Evolutionary conservation across 805 yeast genomes (phyloP).

Genomic region (Clavispora vitiphila): DNA sequence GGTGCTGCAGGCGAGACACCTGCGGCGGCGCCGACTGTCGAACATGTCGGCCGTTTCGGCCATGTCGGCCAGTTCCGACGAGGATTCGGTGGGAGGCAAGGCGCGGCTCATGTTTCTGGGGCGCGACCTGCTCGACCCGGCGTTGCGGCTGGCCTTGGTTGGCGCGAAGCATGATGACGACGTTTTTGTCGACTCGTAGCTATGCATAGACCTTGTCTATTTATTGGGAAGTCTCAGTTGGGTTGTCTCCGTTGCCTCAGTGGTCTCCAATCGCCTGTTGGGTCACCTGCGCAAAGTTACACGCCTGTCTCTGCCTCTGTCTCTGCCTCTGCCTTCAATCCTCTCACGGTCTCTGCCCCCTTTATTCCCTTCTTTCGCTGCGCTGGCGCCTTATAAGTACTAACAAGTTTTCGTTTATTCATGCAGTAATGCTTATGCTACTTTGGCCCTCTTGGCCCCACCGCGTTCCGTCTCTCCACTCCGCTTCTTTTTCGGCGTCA

Average conservation of each 20-base stretch:
- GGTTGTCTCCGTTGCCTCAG: too few species aligned
- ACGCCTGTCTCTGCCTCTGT: too few species aligned
- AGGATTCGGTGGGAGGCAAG: slow-evolving; percentile 1
- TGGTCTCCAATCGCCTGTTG: too few species aligned
- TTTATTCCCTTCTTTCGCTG: neutral
- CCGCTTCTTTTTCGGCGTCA: slow-evolving; percentile 47
- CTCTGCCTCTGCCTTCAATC: neutral
- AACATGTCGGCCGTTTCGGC: slow-evolving; percentile 2
- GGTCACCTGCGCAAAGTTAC: too few species aligned
- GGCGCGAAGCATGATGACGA: neutral
- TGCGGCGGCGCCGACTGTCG: slow-evolving; percentile 19
- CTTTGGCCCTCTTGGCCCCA: slow-evolving; percentile 1
- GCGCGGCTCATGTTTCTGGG: neutral
- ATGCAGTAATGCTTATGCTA: slow-evolving; percentile 1
- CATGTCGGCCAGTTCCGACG: slow-evolving; percentile 1
- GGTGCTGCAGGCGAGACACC: slow-evolving; percentile 27
- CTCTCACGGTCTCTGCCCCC: neutral
- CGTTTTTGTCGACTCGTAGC: neutral
- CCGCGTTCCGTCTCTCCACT: neutral
- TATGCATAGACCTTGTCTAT: too few species aligned
- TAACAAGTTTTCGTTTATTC: neutral
- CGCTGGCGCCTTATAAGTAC: neutral
- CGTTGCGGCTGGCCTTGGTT: neutral
- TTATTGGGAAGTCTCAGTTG: too few species aligned
- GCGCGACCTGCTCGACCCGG: neutral